Evolutionary conservation across 257 asterid species (phyloP), one percentile per base, ranked within the genome.

Genomic region (Petunia axillaris): DNA sequence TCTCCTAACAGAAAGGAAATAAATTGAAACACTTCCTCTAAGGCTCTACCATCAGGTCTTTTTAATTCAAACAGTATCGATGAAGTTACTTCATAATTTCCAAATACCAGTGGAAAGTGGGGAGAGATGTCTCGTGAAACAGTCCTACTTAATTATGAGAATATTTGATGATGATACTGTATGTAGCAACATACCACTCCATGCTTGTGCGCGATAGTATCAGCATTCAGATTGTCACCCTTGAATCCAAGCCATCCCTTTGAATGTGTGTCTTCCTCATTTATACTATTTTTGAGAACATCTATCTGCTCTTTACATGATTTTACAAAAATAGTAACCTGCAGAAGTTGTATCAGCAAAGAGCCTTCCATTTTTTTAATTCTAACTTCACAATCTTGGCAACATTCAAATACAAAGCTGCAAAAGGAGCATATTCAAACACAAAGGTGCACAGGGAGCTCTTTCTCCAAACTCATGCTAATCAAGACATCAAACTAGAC

Each of bases 251-350:
- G 95, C 98, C 99, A 95, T 70, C 99, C 91, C 88, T 85, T 95
- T 83, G 97, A 90, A 75, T 85, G 86, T 83, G 91, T 90, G 84
- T 89, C 97, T 86, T 94, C 97, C 2, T 88, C 86, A 57, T 81
- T 89, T 84, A 94, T 90, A 86, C 91, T 87, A 80, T 89, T 88
- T 82, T 88, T 87, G 55, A 96, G 94, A 77, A 96, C 90, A 85
- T 96, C 98, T 77, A 96, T 96, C 87, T 91, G 95, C 75, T 96
- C 98, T 89, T 94, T 90, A 89, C 99, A 94, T 36, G 98, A 82
- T 90, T 94, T 96, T 68, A 94, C 89, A 82, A 92, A 96, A 77
- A 93, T 78, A 53, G 94, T 87, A 54, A 96, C 98, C 99, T 96
- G 95, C 86, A 81, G 40, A 85, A 48, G 6, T 68, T 35, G 79